Base-by-base conservation (phyloP, 2,329 filamentous ascomycete genomes). In the Acrocalymma vagum region DNA sequence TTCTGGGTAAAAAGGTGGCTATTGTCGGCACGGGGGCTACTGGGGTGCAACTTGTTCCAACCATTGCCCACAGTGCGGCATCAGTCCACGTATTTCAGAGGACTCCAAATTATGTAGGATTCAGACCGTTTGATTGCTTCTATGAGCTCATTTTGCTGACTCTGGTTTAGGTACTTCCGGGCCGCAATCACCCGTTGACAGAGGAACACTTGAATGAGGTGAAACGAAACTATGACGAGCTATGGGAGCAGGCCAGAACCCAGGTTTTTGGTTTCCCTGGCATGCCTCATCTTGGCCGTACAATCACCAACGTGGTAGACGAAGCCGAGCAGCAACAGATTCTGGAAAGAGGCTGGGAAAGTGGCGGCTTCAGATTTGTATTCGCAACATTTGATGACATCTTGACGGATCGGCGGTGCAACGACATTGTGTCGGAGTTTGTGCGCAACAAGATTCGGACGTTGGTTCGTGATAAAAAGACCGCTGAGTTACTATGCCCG, bases 401-500 rank as follows among this genome's bases (percentile, higher is more conserved):
- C 18, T 46, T 45, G 11, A 49, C 66, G 48, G 29, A 52, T 25
- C 18, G 46, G 46, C 18, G 64, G 59, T 58, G 58, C 1, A 54
- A 61, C 14, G 43, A 51, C 34, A 42, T 36, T 33, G 65, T 49
- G 32, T 63, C 30, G 14, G 51, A 55, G 8, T 67, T 64, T 38
- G 35, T 61, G 3, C 60, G 62, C 3, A 53, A 63, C 21, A 74
- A 74, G 52, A 72, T 73, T 15, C 62, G 65, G 10, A 29, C 37
- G 18, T 48, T 51, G 5, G 53, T 65, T 23, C 52, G 63, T 26
- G 72, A 83, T 51, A 69, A 77, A 47, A 61, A 55, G 35, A 71
- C 71, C 58, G 63, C 67, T 7, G 71, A 74, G 31, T 60, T 72
- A 18, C 48, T 75, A 72, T 72, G 17, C 72, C 72, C 2, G 29